Percentiles rank a stretch among this genome's conserved stretches.
Conservation (phyloP, 192 early-diverging fungal species). For the Backusella australiensis region DNA sequence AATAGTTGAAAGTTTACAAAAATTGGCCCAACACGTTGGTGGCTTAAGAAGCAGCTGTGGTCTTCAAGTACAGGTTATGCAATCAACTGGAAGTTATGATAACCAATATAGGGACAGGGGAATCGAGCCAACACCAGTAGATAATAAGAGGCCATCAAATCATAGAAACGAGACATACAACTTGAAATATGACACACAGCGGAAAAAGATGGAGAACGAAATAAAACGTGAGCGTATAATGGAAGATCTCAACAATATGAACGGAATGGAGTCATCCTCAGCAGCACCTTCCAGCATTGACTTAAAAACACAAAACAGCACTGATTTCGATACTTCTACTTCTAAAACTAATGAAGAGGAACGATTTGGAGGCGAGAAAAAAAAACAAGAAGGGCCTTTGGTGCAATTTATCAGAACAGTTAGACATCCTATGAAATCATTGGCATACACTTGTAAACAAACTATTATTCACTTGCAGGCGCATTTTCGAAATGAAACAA, state of each 20-base stretch:
- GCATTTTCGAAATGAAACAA: conserved; percentile 29
- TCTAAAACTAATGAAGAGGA: neutral
- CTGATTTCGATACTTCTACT: neutral
- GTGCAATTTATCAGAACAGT: conserved; percentile 46
- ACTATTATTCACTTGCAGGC: conserved; percentile 48
- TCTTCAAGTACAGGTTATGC: conserved; percentile 54
- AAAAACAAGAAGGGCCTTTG: conserved; percentile 29
- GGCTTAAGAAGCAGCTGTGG: conserved; percentile 68
- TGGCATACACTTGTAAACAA: conserved; percentile 49
- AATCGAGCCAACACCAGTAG: neutral
- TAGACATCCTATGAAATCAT: conserved; percentile 48
- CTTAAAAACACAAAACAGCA: neutral
- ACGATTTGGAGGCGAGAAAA: conserved; percentile 10
- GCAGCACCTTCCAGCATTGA: neutral
- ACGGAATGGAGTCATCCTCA: neutral
- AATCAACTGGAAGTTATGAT: neutral
- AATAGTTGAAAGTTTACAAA: conserved; percentile 55
- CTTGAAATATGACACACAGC: conserved; percentile 4
- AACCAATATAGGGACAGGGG: neutral
- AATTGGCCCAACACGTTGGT: conserved; percentile 64
- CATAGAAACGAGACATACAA: conserved; percentile 10
- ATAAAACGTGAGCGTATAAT: conserved; percentile 3
- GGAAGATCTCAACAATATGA: neutral
- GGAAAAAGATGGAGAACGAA: conserved; percentile 13
- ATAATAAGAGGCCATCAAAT: neutral